Percentiles rank a stretch among this genome's conserved stretches.
Conservation (phyloP, 1,284 basidiomycete species). For the Rhodotorula sp. region DNA sequence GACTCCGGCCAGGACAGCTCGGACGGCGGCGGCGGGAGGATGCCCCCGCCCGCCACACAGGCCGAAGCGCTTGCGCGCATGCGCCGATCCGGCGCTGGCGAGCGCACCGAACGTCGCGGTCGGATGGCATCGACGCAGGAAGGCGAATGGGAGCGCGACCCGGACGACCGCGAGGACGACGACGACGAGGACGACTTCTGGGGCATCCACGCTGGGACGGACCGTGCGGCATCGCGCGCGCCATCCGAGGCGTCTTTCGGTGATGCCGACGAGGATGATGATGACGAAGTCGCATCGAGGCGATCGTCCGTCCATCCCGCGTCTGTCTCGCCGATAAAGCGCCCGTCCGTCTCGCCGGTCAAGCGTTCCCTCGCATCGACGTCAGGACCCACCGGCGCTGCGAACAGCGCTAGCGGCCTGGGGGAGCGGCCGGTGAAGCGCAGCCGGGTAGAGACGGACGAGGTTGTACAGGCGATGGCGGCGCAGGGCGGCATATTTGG, state of each 20-base stretch:
- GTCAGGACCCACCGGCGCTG: background rate
- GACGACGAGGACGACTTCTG: conserved; percentile 39
- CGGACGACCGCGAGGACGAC: conserved; percentile 21
- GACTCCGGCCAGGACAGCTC: background rate
- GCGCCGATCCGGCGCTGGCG: conserved; percentile 21
- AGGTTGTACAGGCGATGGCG: background rate
- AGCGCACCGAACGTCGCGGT: conserved; percentile 20
- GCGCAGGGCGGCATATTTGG: background rate
- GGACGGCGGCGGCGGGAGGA: conserved; percentile 36
- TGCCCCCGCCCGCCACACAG: conserved; percentile 19
- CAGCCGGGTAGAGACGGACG: background rate
- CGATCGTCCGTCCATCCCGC: background rate
- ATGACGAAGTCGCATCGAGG: background rate
- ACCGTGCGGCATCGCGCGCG: background rate
- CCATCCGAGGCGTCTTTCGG: conserved; percentile 5
- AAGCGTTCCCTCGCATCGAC: background rate
- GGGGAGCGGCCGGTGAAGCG: background rate
- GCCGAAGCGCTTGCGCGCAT: conserved; percentile 25
- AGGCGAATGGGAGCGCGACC: conserved; percentile 31
- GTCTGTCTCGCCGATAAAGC: conserved; percentile 15
- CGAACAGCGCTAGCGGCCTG: too few species aligned
- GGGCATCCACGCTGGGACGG: conserved; percentile 17
- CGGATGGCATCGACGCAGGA: conserved; percentile 32
- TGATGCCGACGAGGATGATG: background rate
- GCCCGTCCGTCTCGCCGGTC: background rate